Percentiles rank a stretch among this genome's conserved stretches.
Conservation (phyloP, 2,329 filamentous ascomycete genomes). For the Cordyceps fumosorosea region DNA sequence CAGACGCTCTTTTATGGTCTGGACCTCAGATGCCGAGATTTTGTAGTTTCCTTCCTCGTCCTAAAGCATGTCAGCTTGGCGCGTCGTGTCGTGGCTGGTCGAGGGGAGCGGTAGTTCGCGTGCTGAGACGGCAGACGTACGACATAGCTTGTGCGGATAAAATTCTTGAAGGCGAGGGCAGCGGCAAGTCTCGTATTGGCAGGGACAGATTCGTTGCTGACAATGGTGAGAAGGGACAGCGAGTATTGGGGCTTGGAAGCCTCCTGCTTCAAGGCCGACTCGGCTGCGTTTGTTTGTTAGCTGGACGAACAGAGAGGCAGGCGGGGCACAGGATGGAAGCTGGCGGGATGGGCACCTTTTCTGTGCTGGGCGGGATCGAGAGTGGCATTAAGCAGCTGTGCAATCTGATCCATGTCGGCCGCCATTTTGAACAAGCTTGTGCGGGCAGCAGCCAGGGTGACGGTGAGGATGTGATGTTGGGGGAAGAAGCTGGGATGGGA, state of each 20-base stretch:
- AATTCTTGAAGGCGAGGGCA: slow-evolving; percentile 97
- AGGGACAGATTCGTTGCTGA: slow-evolving; percentile 66
- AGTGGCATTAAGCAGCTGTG: slow-evolving; percentile 83
- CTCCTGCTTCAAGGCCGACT: slow-evolving; percentile 70
- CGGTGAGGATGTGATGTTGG: slow-evolving; percentile 14
- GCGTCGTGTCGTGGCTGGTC: neutral
- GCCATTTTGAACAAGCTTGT: slow-evolving; percentile 40
- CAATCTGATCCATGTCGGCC: slow-evolving; percentile 54
- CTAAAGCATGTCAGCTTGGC: slow-evolving; percentile 29
- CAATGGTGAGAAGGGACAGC: slow-evolving; percentile 80
- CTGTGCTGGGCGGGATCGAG: slow-evolving; percentile 82
- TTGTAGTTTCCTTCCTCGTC: slow-evolving; percentile 94
- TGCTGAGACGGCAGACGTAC: slow-evolving; percentile 37
- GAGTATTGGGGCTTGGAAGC: slow-evolving; percentile 84
- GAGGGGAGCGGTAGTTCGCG: neutral
- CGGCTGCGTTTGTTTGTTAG: slow-evolving; percentile 55
- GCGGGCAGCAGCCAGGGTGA: slow-evolving; percentile 13
- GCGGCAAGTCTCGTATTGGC: slow-evolving; percentile 77
- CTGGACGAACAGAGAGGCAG: slow-evolving; percentile 21
- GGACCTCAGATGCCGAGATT: slow-evolving; percentile 73
- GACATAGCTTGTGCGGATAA: slow-evolving; percentile 89
- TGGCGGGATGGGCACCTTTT: slow-evolving; percentile 58
- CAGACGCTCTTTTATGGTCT: slow-evolving; percentile 87
- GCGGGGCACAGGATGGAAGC: slow-evolving; percentile 23
- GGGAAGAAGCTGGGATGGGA: neutral